Conservation (phyloP, 805 yeast species). For the Kazachstania psychrophila region DNA sequence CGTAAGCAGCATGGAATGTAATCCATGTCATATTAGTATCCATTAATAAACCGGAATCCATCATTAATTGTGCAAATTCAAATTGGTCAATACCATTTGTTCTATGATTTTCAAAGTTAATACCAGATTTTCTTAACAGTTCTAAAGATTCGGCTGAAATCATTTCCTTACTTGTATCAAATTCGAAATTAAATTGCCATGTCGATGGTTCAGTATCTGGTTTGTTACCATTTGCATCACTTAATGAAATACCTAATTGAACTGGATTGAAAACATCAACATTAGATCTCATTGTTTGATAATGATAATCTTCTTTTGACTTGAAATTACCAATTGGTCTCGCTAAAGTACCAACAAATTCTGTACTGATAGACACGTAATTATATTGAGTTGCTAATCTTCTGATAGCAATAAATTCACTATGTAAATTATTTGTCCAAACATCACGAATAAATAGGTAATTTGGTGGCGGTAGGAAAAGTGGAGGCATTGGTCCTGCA, state of each 20-base stretch:
- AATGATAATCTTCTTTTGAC: constrained; percentile 85
- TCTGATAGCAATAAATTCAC: constrained; percentile 55
- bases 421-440: constrained; percentile 60
- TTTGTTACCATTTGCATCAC: constrained; percentile 59
- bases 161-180: constrained; percentile 73
- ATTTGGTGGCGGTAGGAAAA: constrained; percentile 23
- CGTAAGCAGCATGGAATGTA: constrained; percentile 90
- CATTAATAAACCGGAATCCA: constrained; percentile 76
- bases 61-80: constrained; percentile 75
- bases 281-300: constrained; percentile 87
- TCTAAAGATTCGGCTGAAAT: constrained; percentile 78
- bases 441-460: constrained; percentile 54
- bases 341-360: constrained; percentile 92
- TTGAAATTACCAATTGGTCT: constrained; percentile 92
- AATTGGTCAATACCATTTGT: constrained; percentile 68
- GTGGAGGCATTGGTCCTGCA: constrained; percentile 11
- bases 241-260: constrained; percentile 73
- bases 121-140: constrained; percentile 68
- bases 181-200: constrained; percentile 94
- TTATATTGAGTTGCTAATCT: constrained; percentile 46
- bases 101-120: constrained; percentile 68
- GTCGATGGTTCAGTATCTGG: constrained; percentile 64
- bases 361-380: constrained; percentile 69
- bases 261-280: constrained; percentile 79
- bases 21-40: constrained; percentile 68